phyloP scores from a whole-genome alignment of 129 eudicot genomes.

The Logfia minima region DNA sequence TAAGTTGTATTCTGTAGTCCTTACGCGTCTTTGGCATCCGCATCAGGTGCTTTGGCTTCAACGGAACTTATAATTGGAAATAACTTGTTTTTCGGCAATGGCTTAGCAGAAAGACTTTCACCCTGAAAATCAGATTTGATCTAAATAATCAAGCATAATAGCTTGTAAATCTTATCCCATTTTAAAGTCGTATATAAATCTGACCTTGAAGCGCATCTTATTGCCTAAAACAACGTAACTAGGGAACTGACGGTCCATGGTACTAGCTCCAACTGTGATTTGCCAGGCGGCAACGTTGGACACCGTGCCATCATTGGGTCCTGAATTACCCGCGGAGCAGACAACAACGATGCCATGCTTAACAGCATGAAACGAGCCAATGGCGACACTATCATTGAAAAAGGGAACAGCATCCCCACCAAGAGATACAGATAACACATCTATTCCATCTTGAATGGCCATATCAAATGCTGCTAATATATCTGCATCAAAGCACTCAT shows the following conservation, averaged over 20 bases:
- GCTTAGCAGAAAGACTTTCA: conserved; percentile 65
- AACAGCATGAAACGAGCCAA: conserved; percentile 89
- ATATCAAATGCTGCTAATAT: conserved; percentile 81
- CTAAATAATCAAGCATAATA: not conserved
- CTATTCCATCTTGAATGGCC: conserved; percentile 91
- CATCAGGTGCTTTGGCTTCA: conserved; percentile 62
- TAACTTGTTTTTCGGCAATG: conserved; percentile 45
- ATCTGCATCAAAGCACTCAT: conserved; percentile 81
- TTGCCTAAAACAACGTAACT: conserved; percentile 58
- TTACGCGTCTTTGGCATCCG: conserved; percentile 71
- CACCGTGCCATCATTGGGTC: conserved; percentile 64
- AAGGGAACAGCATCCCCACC: conserved; percentile 66
- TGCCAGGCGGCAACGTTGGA: conserved; percentile 84
- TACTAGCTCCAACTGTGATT: conserved; percentile 89
- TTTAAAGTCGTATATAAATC: not conserved
- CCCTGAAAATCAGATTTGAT: conserved; percentile 49
- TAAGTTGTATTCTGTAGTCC: conserved; percentile 57
- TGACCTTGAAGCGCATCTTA: conserved; percentile 55
- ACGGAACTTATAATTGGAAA: conserved; percentile 52
- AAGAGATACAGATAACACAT: conserved; percentile 87
- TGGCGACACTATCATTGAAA: conserved; percentile 65
- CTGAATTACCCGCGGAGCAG: conserved; percentile 89
- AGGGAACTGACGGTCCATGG: conserved; percentile 81
- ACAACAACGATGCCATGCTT: conserved; percentile 74
- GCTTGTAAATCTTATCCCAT: not conserved